Percentiles rank a stretch among this genome's conserved stretches.
Evolutionary conservation across 805 yeast genomes (phyloP).

Genomic region (Komagataella pseudopastoris): DNA sequence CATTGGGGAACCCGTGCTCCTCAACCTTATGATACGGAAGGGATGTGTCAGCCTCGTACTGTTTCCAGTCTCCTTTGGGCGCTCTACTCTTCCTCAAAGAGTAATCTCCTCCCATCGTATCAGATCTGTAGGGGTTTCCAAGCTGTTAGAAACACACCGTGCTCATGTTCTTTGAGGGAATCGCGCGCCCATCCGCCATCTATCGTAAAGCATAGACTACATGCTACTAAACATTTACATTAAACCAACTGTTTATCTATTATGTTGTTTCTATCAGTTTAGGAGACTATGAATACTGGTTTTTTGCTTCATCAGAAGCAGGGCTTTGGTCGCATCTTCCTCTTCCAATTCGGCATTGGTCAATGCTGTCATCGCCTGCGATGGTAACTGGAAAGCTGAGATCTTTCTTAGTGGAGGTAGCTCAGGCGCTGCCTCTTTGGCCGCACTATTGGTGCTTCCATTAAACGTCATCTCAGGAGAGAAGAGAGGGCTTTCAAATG

Average conservation of each 20-base stretch:
- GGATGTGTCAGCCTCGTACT: not conserved
- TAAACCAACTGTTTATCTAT: not conserved
- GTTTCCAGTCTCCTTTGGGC: constrained; percentile 6
- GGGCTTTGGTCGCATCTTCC: constrained; percentile 2
- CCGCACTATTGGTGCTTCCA: not conserved
- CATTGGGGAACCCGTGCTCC: not conserved
- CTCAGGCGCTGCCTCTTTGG: not conserved
- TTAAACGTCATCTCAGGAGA: not conserved
- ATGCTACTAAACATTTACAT: not conserved
- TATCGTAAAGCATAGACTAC: not conserved
- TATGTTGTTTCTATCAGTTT: not conserved
- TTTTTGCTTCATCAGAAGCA: constrained; percentile 3
- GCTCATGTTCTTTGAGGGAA: not conserved
- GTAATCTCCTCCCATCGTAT: not conserved
- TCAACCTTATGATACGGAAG: not conserved
- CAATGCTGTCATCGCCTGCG: not conserved
- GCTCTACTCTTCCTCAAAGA: constrained; percentile 5
- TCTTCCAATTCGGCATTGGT: not conserved
- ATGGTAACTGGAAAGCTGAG: not conserved
- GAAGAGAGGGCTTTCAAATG: not conserved
- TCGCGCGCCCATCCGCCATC: not conserved
- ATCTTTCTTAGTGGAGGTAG: not conserved
- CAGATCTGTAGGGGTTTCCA: not conserved
- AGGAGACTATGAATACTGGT: constrained; percentile 3
- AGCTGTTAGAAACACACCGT: not conserved